phyloP scores from a whole-genome alignment of 805 yeast species.

The Kodamaea jinghongensis region DNA sequence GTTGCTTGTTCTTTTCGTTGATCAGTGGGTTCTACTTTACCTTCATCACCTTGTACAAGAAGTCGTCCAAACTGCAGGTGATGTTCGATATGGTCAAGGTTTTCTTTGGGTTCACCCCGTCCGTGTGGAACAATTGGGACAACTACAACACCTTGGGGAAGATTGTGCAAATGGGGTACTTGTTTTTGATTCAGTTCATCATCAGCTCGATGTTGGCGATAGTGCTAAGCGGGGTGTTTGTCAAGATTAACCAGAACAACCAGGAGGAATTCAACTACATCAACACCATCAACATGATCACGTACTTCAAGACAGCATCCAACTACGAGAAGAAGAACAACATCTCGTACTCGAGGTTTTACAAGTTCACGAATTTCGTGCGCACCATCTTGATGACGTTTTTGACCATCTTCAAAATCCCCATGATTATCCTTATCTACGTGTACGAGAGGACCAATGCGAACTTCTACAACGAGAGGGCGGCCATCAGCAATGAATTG shows the following conservation, averaged over 20 bases:
- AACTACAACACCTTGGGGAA: conserved; percentile 47
- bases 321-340: conserved; percentile 11
- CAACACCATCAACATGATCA: conserved; percentile 36
- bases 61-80: conserved; percentile 40
- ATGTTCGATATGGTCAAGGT: conserved; percentile 52
- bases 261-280: conserved; percentile 41
- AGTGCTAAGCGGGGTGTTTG: conserved; percentile 44
- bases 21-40: conserved; percentile 56
- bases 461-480: conserved; percentile 18
- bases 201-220: conserved; percentile 55
- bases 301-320: conserved; percentile 34
- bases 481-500: conserved; percentile 14
- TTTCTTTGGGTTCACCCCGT: conserved; percentile 58
- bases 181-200: conserved; percentile 53
- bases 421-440: conserved; percentile 32
- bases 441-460: conserved; percentile 29
- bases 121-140: conserved; percentile 57
- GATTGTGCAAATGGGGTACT: conserved; percentile 46
- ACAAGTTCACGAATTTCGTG: conserved; percentile 2
- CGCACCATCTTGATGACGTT: conserved; percentile 13
- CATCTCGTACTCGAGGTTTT: conserved; percentile 10
- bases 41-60: conserved; percentile 47
- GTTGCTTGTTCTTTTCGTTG: conserved; percentile 47
- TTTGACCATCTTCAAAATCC: conserved; percentile 33
- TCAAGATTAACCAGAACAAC: conserved; percentile 28